Percentiles rank a stretch among this genome's conserved stretches.
Evolutionary conservation across 2,329 filamentous ascomycete genomes (phyloP).

Genomic region (Plenodomus lindquistii): DNA sequence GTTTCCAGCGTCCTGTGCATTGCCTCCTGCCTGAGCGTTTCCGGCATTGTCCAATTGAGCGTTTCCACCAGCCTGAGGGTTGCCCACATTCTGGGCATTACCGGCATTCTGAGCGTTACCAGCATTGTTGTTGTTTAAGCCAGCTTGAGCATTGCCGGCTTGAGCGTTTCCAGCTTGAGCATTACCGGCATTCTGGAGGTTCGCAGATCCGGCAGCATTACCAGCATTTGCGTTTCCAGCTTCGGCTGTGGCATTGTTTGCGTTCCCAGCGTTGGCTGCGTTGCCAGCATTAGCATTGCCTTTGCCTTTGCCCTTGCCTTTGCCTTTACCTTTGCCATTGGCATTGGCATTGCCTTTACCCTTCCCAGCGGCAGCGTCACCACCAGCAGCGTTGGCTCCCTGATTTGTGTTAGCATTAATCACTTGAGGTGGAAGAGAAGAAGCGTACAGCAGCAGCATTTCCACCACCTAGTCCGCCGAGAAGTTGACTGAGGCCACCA

Average conservation of each 20-base stretch:
- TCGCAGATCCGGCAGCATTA: background rate
- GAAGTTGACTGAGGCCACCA: slow-evolving; percentile 4
- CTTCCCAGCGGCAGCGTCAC: slow-evolving; percentile 1
- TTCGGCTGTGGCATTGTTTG: background rate
- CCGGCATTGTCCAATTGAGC: background rate
- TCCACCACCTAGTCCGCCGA: slow-evolving; percentile 5
- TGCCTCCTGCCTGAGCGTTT: background rate
- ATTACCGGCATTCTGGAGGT: background rate
- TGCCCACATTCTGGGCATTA: background rate
- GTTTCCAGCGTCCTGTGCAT: too few relatives aligned
- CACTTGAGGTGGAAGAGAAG: too few relatives aligned
- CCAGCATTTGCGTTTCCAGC: slow-evolving; percentile 2
- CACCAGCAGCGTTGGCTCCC: background rate
- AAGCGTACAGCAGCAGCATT: slow-evolving; percentile 1
- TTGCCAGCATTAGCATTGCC: slow-evolving; percentile 6
- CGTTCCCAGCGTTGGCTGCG: background rate
- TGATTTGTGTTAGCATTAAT: background rate
- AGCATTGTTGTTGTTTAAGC: background rate
- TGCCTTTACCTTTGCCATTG: slow-evolving; percentile 4
- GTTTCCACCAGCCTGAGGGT: slow-evolving; percentile 1
- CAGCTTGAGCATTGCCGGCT: background rate
- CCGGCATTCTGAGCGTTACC: background rate
- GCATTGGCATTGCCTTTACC: background rate
- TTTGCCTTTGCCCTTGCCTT: slow-evolving; percentile 3
- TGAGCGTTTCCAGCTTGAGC: background rate